Evolutionary conservation across 2,329 filamentous ascomycete species (phyloP), one percentile per base, ranked within the genome.

Genomic region (Aurifilum marmelostoma): DNA sequence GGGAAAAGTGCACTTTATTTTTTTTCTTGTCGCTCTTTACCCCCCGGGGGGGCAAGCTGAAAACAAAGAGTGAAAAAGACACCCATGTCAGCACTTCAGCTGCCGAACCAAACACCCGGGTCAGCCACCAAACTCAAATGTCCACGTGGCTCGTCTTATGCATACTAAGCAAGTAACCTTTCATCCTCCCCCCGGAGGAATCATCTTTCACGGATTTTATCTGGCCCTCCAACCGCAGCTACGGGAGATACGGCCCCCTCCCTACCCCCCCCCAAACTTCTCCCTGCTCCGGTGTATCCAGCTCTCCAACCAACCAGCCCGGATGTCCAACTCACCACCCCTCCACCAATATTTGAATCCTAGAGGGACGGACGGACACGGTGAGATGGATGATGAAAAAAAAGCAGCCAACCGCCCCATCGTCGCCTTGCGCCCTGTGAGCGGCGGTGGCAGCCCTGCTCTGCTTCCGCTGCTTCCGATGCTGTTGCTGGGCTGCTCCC

Each of bases 71-170:
- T 41, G 37, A 27, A n/a, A n/a, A n/a, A n/a, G 12, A 8, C 37
- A 34, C 59, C 21, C 43, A 47, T 62, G 59, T 62, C n/a, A 34
- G 37, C 34, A 24, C 14, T 43, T 37, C 63, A 59, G 63, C 50
- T 32, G 27, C 52, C 34, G 37, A 65, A 27, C 63, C 63, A 32
- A 21, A 59, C 63, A 18, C 24, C 63, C 54, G 63, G 63, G 63
- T 65, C 63, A 39, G 24, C 50, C 52, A 65, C 34, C 34, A 32
- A 32, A 47, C 21, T n/a, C 27, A 34, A 32, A 3, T 52, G 34
- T 7, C 34, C 43, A n/a, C 43, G 43, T 62, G 34, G 16, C 34
- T 43, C 24, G 6, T 14, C 34, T n/a, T n/a, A n/a, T n/a, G n/a
- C n/a, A n/a, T n/a, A n/a, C n/a, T n/a, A n/a, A n/a, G n/a, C n/a